Percentiles rank a stretch among this genome's conserved stretches.
Conservation (phyloP, 805 yeast species). For the Candida xyloterini region DNA sequence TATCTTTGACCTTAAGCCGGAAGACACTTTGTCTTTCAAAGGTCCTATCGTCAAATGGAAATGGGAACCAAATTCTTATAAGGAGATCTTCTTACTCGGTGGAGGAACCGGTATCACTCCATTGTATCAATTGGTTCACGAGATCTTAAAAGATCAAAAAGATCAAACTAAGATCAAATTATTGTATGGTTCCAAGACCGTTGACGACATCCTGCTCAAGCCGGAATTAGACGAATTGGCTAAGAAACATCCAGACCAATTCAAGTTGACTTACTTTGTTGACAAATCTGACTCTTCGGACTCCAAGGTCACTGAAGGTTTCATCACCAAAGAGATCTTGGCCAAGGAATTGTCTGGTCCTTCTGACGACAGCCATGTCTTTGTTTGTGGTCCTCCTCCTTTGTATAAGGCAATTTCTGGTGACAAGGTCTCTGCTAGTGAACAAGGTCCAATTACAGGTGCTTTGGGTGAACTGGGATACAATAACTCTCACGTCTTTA, state of each 20-base stretch:
- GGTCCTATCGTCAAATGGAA: conserved; percentile 93
- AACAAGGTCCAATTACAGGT: conserved; percentile 94
- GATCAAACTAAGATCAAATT: conserved; percentile 89
- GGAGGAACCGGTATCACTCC: conserved; percentile 99
- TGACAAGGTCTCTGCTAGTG: conserved; percentile 74
- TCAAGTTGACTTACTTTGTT: conserved; percentile 74
- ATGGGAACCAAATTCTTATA: conserved; percentile 83
- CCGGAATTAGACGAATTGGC: conserved; percentile 71
- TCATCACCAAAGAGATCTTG: conserved; percentile 73
- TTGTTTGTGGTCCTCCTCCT: conserved; percentile 95
- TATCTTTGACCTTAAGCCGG: conserved; percentile 62
- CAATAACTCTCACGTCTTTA: conserved; percentile 82
- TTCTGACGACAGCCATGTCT: conserved; percentile 61
- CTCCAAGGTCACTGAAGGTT: conserved; percentile 66
- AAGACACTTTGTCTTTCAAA: conserved; percentile 85
- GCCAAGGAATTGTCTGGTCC: conserved; percentile 61
- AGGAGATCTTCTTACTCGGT: conserved; percentile 78
- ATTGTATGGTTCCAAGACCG: conserved; percentile 74
- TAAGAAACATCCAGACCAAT: conserved; percentile 68
- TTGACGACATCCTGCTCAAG: conserved; percentile 78
- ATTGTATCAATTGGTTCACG: conserved; percentile 79
- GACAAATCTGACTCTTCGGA: conserved; percentile 50
- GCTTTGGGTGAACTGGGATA: conserved; percentile 84
- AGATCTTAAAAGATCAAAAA: conserved; percentile 70
- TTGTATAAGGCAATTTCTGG: conserved; percentile 88